Percentiles rank a stretch among this genome's conserved stretches.
phyloP scores from a whole-genome alignment of 768 basidiomycete species.

The Butyriboletus loyo region DNA sequence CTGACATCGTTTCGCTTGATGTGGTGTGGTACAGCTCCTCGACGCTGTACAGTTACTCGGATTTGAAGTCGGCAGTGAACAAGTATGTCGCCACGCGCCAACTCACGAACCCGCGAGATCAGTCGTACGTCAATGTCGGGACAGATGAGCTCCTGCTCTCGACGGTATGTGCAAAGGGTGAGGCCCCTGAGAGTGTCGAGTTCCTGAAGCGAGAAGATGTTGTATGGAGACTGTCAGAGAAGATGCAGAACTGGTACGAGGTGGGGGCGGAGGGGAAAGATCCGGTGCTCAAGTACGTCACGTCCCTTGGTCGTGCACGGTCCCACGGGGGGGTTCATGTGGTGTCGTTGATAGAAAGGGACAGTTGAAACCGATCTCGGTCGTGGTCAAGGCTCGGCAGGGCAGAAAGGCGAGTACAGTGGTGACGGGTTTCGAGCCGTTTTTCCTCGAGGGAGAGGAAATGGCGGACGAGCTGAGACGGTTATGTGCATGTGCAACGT shows the following conservation, averaged over 20 bases:
- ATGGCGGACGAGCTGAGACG: slow-evolving; percentile 78
- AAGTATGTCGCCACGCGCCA: slow-evolving; percentile 58
- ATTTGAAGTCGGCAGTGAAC: slow-evolving; percentile 58
- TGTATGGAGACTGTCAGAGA: slow-evolving; percentile 46
- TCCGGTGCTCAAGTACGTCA: slow-evolving; percentile 54
- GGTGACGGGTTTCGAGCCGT: slow-evolving; percentile 79
- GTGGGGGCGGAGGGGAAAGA: slow-evolving; percentile 54
- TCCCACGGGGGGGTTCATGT: background rate
- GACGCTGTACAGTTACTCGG: slow-evolving; percentile 50
- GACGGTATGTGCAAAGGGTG: slow-evolving; percentile 37
- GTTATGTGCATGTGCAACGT: slow-evolving; percentile 75
- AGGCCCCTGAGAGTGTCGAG: slow-evolving; percentile 34
- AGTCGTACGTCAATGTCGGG: slow-evolving; percentile 63
- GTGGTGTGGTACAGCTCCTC: slow-evolving; percentile 39
- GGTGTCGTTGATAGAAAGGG: slow-evolving; percentile 60
- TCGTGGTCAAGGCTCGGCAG: slow-evolving; percentile 71
- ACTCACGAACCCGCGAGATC: slow-evolving; percentile 64
- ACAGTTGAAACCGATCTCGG: slow-evolving; percentile 60
- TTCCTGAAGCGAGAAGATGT: slow-evolving; percentile 70
- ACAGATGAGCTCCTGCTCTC: slow-evolving; percentile 42
- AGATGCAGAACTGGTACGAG: slow-evolving; percentile 80
- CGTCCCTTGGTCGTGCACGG: background rate
- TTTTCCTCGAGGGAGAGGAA: slow-evolving; percentile 61
- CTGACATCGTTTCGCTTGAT: background rate
- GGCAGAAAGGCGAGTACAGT: slow-evolving; percentile 75